A percentile compares a stretch with the other conserved stretches of the same genome.
Evolutionary conservation across 371 early-diverging fungal species (phyloP).

Genomic region (Actinomucor elegans): DNA sequence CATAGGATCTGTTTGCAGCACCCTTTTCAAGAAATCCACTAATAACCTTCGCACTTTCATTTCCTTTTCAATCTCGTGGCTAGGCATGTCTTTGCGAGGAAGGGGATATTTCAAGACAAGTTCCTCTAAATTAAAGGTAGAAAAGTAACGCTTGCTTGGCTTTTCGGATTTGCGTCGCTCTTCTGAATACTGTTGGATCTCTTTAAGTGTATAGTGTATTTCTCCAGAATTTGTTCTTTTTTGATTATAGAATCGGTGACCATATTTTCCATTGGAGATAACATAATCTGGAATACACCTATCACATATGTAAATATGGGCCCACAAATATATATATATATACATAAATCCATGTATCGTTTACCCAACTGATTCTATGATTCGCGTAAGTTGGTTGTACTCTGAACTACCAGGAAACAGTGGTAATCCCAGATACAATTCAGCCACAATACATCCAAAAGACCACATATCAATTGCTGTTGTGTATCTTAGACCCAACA

Average conservation of each 20-base stretch:
- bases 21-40: slow-evolving; percentile 83
- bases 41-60: slow-evolving; percentile 59
- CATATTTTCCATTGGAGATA: slow-evolving; percentile 81
- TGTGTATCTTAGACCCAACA: slow-evolving; percentile 81
- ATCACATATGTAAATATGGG: not conserved
- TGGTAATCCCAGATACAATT: slow-evolving; percentile 85
- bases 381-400: slow-evolving; percentile 84
- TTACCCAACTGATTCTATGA: slow-evolving; percentile 84
- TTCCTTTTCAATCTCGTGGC: slow-evolving; percentile 73
- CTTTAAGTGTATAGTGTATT: slow-evolving; percentile 69
- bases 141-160: slow-evolving; percentile 87
- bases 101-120: slow-evolving; percentile 84
- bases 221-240: slow-evolving; percentile 23
- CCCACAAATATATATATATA: slow-evolving; percentile 20
- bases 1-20: slow-evolving; percentile 83
- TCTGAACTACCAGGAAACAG: slow-evolving; percentile 95
- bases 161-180: slow-evolving; percentile 75
- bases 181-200: slow-evolving; percentile 72
- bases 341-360: slow-evolving; percentile 47
- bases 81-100: slow-evolving; percentile 58
- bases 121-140: slow-evolving; percentile 72
- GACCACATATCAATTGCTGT: slow-evolving; percentile 98
- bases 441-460: slow-evolving; percentile 95
- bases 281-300: slow-evolving; percentile 78
- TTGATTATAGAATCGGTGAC: slow-evolving; percentile 75